Conservation (phyloP, 768 basidiomycete species). For the Kondoa malvinella region DNA sequence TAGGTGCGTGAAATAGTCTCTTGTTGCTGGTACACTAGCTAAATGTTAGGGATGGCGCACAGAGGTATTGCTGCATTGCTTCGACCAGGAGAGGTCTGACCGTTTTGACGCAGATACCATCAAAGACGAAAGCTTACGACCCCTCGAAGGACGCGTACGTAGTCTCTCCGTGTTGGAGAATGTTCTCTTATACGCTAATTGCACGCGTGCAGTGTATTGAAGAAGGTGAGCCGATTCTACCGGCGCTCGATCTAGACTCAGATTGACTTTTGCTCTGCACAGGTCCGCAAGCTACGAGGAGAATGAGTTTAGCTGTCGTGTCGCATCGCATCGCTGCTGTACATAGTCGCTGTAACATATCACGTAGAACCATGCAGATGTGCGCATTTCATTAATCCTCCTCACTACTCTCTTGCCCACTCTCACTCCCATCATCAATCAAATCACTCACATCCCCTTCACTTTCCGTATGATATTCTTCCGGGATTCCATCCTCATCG, state of each 20-base stretch:
- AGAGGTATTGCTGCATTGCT: too few species aligned
- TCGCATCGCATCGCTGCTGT: too few species aligned
- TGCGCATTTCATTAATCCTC: too few species aligned
- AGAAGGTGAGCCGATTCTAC: not conserved
- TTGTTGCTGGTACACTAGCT: too few species aligned
- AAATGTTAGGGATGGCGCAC: too few species aligned
- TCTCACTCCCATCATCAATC: slow-evolving; percentile 31
- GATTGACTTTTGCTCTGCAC: slow-evolving; percentile 22
- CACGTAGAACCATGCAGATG: not conserved
- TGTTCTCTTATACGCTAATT: too few species aligned
- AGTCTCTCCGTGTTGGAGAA: too few species aligned
- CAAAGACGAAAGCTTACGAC: too few species aligned
- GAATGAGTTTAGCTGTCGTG: slow-evolving; percentile 41
- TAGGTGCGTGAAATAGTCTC: too few species aligned
- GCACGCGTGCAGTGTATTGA: not conserved
- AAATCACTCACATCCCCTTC: slow-evolving; percentile 17
- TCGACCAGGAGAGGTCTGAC: too few species aligned
- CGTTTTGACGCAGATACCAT: too few species aligned
- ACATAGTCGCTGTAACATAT: not conserved
- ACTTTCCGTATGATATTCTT: slow-evolving; percentile 5
- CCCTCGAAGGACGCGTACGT: not conserved
- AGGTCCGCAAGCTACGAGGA: slow-evolving; percentile 90
- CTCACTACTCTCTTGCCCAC: slow-evolving; percentile 24
- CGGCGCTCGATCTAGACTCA: not conserved
- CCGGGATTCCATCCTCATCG: slow-evolving; percentile 33